These are phyloP conservation scores for Penicillium sp. DNA, from an alignment of 2,329 filamentous ascomycete species.

Conservation along the genomic window DNA sequence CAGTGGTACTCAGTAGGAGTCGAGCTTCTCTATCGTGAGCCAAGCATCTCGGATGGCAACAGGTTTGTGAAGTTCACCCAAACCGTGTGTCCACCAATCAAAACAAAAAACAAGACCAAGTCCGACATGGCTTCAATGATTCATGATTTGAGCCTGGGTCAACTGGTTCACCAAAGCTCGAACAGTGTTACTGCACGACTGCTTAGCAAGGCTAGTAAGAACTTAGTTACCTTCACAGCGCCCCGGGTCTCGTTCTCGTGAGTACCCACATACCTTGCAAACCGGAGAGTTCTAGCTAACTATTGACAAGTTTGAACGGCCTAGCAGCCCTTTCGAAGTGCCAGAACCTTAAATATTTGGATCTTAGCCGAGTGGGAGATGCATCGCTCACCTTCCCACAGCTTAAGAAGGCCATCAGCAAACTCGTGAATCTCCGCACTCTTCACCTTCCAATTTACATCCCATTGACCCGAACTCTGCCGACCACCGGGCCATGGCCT, in stretches of 20 bases:
- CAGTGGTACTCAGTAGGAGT: constrained; percentile 59
- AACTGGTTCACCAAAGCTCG: constrained; percentile 59
- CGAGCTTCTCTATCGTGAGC: constrained; percentile 52
- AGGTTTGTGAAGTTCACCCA: constrained; percentile 56
- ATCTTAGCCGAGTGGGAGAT: constrained; percentile 55
- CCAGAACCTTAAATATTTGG: constrained; percentile 48
- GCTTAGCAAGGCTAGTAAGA: constrained; percentile 53
- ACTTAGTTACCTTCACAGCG: constrained; percentile 55
- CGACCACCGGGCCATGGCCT: background rate
- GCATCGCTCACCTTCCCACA: constrained; percentile 46
- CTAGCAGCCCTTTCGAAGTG: constrained; percentile 60
- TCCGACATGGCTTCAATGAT: constrained; percentile 51
- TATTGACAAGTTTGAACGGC: constrained; percentile 47
- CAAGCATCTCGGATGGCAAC: constrained; percentile 49
- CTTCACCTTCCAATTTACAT: constrained; percentile 43
- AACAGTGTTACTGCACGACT: constrained; percentile 59
- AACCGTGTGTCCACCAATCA: constrained; percentile 53
- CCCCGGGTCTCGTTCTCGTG: constrained; percentile 59
- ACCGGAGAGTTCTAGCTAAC: background rate
- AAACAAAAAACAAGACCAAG: constrained; percentile 47
- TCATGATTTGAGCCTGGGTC: constrained; percentile 52
- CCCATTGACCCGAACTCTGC: background rate
- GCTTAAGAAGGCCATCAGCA: constrained; percentile 52
- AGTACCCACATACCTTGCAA: constrained; percentile 16
- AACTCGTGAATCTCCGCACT: constrained; percentile 45